Evolutionary conservation across 2,329 filamentous ascomycete species (phyloP), one percentile per base, ranked within the genome.

Genomic region (Acrocalymma vagum): DNA sequence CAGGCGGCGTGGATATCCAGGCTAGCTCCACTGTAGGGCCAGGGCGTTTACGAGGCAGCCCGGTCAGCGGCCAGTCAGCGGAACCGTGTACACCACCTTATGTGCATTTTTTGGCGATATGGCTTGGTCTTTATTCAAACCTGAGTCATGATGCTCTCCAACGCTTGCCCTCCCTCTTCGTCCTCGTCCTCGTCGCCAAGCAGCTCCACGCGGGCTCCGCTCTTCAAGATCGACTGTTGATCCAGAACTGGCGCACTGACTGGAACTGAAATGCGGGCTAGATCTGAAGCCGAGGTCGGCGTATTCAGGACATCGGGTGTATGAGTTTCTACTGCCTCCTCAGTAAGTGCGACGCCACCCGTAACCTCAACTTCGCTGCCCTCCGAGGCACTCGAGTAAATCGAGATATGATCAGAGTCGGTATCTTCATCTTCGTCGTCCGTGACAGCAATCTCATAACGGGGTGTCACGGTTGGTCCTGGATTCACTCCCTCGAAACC

Each of bases 311-410:
- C 53, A 36, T 74, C 70, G 1, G 72, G 71, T 8, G 60, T 62
- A 27, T 76, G 73, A 21, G 72, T 64, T 46, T 75, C 74, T 11
- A 81, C 73, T 28, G 75, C 78, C 58, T 83, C 81, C 55, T 85
- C 81, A 3, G 77, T 76, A 17, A 85, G 60, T 1, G 80, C 80
- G 4, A 84, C 70, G 2, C 81, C 81, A 11, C 76, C 72, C 4
- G 72, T 68, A 1, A 82, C 76, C 20, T 77, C 72, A 2, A 81
- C 58, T 26, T 73, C 69, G 23, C 69, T 63, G 4, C 68, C 67
- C 11, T 65, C 55, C 2, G 61, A 60, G 1, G 44, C 41, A 17
- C 45, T 54, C 1, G 55, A 60, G 36, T 60, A 60, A 27, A 57
- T 39, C 0, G 58, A 58, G 17, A 52, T 48, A n/a, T n/a, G n/a